A percentile compares a stretch with the other conserved stretches of the same genome.
These are phyloP conservation scores for Tinospora cordifolia DNA, from an alignment of 164 flowering plant species.

Conservation along the genomic window DNA sequence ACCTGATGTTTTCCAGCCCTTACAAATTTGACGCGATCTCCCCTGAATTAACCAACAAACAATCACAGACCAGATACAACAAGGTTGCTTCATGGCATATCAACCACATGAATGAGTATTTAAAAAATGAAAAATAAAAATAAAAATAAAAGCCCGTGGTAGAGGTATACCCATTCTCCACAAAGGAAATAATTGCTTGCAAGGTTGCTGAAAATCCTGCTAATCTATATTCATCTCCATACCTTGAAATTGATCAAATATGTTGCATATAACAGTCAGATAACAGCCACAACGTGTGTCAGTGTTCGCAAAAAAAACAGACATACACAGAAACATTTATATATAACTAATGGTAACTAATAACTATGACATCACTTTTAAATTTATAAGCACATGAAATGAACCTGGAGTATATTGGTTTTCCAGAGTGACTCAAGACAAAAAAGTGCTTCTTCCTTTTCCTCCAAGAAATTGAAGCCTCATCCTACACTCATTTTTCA, in stretches of 20 bases:
- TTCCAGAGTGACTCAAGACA: constrained; percentile 88
- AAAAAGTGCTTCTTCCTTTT: constrained; percentile 95
- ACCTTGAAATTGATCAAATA: constrained; percentile 35
- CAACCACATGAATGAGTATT: not conserved
- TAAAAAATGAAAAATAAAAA: no score
- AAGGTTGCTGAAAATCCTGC: constrained; percentile 98
- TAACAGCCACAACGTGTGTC: not conserved
- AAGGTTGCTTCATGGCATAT: not conserved
- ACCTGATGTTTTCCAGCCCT: constrained; percentile 99
- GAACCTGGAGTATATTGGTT: constrained; percentile 95
- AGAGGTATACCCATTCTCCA: constrained; percentile 81
- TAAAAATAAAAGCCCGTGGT: not conserved
- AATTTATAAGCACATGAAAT: constrained; percentile 6
- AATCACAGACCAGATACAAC: constrained; percentile 16
- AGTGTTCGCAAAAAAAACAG: no score
- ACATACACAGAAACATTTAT: not conserved
- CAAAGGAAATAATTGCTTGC: constrained; percentile 97
- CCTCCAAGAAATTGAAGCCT: constrained; percentile 94
- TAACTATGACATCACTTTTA: not conserved
- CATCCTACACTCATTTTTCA: constrained; percentile 73
- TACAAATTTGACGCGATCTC: constrained; percentile 74
- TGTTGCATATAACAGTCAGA: not conserved
- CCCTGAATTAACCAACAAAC: constrained; percentile 39
- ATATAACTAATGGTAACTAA: not conserved
- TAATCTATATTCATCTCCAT: constrained; percentile 94